A percentile compares a stretch with the other conserved stretches of the same genome.
Conservation (phyloP, 805 yeast genomes). For the Grigorovia yakushimaensis region DNA sequence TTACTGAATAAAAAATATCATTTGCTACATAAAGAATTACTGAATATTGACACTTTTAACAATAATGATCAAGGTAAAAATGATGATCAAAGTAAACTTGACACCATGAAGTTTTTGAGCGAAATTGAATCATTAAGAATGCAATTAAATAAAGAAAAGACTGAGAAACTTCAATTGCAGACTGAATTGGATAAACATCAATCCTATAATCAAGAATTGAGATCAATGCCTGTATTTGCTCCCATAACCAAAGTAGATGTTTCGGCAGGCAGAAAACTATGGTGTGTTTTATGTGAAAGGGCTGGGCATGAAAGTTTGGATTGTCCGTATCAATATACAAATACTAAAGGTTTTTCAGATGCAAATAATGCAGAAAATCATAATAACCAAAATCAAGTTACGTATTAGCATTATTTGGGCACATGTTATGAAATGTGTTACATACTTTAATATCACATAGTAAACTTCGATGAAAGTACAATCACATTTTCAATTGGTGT, state of each 20-base stretch:
- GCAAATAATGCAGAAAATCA: too few species aligned
- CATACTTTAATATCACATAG: too few species aligned
- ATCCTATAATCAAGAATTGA: not conserved
- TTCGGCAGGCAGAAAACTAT: constrained; percentile 60
- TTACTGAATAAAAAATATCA: constrained; percentile 22
- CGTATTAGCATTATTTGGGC: too few species aligned
- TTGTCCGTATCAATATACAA: constrained; percentile 46
- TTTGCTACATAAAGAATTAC: constrained; percentile 19
- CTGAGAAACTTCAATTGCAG: not conserved
- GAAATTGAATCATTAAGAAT: constrained; percentile 24
- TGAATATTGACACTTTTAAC: constrained; percentile 7
- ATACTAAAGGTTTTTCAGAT: not conserved
- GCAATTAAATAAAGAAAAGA: constrained; percentile 23
- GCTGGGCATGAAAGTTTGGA: constrained; percentile 81
- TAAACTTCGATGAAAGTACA: too few species aligned
- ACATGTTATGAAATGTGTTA: too few species aligned
- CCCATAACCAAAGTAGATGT: constrained; percentile 35
- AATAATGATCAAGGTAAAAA: constrained; percentile 7
- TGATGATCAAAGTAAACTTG: constrained; percentile 3
- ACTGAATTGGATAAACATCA: not conserved
- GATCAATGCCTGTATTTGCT: constrained; percentile 25
- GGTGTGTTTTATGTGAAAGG: constrained; percentile 93
- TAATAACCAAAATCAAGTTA: too few species aligned
- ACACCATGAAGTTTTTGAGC: too few species aligned
- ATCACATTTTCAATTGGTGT: too few species aligned